Evolutionary conservation across 2,329 filamentous ascomycete species (phyloP).

Genomic region (Pseudonectria buxi): DNA sequence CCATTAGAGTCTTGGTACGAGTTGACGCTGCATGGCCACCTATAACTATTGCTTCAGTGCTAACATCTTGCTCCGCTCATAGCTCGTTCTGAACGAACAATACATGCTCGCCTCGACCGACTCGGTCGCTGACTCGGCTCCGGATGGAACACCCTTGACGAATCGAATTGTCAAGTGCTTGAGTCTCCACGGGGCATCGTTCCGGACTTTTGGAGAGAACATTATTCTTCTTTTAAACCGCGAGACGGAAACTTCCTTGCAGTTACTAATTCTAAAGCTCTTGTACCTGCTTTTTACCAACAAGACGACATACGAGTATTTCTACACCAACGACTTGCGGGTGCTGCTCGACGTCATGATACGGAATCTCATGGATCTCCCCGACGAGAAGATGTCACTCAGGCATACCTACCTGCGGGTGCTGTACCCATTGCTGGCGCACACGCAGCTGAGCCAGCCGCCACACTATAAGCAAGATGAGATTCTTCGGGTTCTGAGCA

Average conservation of each 20-base stretch:
- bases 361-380: conserved; percentile 90
- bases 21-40: background rate
- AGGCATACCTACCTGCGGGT: conserved; percentile 94
- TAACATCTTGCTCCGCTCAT: conserved; percentile 9
- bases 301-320: conserved; percentile 88
- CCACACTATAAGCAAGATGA: conserved; percentile 91
- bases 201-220: conserved; percentile 95
- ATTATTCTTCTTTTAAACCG: conserved; percentile 92
- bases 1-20: conserved; percentile 84
- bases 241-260: conserved; percentile 88
- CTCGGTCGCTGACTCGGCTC: conserved; percentile 30
- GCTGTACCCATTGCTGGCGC: conserved; percentile 79
- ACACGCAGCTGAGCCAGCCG: conserved; percentile 81
- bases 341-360: conserved; percentile 95
- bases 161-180: conserved; percentile 92
- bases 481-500: conserved; percentile 65
- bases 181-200: conserved; percentile 69
- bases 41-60: background rate
- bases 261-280: conserved; percentile 92
- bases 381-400: conserved; percentile 69
- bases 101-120: conserved; percentile 78
- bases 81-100: conserved; percentile 96
- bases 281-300: conserved; percentile 95
- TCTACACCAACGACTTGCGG: conserved; percentile 94
- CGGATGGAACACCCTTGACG: conserved; percentile 55